These are phyloP conservation scores for Gastrolobium bilobum DNA, from an alignment of 306 rosid genomes.

Conservation along the genomic window DNA sequence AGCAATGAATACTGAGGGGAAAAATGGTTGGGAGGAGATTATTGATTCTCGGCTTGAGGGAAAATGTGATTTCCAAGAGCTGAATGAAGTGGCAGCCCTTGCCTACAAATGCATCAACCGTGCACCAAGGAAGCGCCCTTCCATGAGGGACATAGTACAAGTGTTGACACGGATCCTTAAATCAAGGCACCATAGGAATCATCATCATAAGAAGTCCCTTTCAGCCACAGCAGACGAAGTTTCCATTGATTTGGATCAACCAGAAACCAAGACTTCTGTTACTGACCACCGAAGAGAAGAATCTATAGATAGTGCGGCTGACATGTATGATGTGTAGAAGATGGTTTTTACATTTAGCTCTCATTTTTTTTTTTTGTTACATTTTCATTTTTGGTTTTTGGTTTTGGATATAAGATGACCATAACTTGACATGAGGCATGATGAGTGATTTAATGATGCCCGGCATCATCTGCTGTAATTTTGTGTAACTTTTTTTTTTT, in stretches of 20 bases:
- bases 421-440: constrained; percentile 31
- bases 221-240: constrained; percentile 79
- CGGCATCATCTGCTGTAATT: constrained; percentile 45
- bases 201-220: constrained; percentile 64
- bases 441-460: constrained; percentile 44
- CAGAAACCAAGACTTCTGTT: constrained; percentile 58
- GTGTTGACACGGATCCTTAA: constrained; percentile 75
- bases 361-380: constrained; percentile 34
- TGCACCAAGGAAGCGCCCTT: constrained; percentile 79
- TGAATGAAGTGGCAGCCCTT: constrained; percentile 87
- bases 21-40: constrained; percentile 97
- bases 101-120: constrained; percentile 89
- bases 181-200: constrained; percentile 63
- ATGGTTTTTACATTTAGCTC: constrained; percentile 48
- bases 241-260: constrained; percentile 66
- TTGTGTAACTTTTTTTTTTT: constrained; percentile 40
- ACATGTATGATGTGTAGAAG: constrained; percentile 70
- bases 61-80: constrained; percentile 73
- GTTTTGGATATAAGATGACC: constrained; percentile 41
- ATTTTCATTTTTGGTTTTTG: constrained; percentile 47
- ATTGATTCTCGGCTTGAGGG: constrained; percentile 85
- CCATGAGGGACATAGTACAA: constrained; percentile 94
- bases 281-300: constrained; percentile 80
- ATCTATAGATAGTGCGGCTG: constrained; percentile 82
- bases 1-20: constrained; percentile 93